Conservation (phyloP, 345 rosid genomes). For the Physaria fendleri region DNA sequence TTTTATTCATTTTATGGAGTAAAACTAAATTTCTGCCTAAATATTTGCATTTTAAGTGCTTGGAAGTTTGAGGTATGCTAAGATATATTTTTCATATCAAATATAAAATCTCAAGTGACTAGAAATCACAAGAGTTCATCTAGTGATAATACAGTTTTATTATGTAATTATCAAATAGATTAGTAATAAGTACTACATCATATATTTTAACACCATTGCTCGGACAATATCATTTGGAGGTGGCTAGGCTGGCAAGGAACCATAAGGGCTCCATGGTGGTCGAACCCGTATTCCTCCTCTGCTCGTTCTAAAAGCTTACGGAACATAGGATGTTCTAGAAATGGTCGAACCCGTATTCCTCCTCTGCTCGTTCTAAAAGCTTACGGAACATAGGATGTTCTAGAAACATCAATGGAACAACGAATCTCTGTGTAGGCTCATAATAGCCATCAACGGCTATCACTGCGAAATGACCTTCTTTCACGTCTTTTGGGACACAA, state of each 20-base stretch:
- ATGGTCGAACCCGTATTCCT: conserved; percentile 39
- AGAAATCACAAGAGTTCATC: background rate
- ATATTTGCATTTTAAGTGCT: background rate
- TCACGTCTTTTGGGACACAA: conserved; percentile 58
- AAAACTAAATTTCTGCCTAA: background rate
- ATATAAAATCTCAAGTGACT: background rate
- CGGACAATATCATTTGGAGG: conserved; percentile 32
- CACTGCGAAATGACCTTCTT: conserved; percentile 68
- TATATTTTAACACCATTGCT: conserved; percentile 11
- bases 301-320: conserved; percentile 34
- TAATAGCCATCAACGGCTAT: conserved; percentile 41
- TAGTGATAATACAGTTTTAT: background rate
- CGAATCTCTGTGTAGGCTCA: conserved; percentile 44
- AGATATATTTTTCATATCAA: background rate
- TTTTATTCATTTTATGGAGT: background rate
- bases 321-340: conserved; percentile 41
- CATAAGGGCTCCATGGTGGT: conserved; percentile 37
- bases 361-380: conserved; percentile 39
- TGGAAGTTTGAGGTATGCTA: background rate
- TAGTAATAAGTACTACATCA: conserved; percentile 2
- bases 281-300: conserved; percentile 40
- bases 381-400: conserved; percentile 36
- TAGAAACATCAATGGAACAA: conserved; percentile 46
- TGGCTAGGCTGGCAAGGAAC: conserved; percentile 40
- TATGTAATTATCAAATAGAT: background rate